phyloP scores from a whole-genome alignment of 2,329 filamentous ascomycete genomes.

The Epichloe bromicola region DNA sequence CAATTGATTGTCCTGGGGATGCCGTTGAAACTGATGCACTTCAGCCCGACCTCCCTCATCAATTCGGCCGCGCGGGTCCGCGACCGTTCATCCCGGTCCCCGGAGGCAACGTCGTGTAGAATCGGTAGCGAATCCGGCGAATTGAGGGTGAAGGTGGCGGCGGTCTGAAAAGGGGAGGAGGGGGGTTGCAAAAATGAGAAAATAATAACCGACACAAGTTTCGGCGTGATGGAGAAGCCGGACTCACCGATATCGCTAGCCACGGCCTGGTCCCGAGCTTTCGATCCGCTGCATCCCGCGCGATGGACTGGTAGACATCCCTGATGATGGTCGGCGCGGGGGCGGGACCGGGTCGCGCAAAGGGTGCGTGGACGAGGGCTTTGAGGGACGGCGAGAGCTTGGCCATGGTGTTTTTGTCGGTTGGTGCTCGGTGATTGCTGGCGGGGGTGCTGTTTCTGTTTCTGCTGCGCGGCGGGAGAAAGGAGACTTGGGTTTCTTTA shows the following conservation, averaged over 20 bases:
- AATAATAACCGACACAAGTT: neutral
- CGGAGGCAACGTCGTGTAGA: constrained; percentile 41
- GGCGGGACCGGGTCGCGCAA: constrained; percentile 51
- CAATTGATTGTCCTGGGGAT: constrained; percentile 77
- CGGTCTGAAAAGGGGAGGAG: constrained; percentile 38
- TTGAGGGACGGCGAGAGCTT: constrained; percentile 62
- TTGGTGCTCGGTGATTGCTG: no score
- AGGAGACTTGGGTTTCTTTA: neutral
- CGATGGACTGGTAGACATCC: constrained; percentile 51
- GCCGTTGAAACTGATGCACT: constrained; percentile 70
- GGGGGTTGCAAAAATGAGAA: neutral
- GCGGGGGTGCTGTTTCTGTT: neutral
- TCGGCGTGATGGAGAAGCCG: no score
- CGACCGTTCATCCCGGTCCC: constrained; percentile 8
- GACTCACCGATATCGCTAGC: constrained; percentile 49
- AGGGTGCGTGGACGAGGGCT: constrained; percentile 57
- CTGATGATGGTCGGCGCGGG: constrained; percentile 50
- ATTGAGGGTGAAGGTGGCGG: constrained; percentile 76
- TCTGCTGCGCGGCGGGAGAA: neutral
- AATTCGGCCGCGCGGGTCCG: constrained; percentile 47
- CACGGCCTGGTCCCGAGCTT: constrained; percentile 52
- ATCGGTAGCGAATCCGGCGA: constrained; percentile 60
- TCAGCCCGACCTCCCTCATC: constrained; percentile 63
- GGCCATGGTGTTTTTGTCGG: constrained; percentile 37
- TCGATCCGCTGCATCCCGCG: constrained; percentile 46